phyloP scores from a whole-genome alignment of 1,139 yeast genomes.

The Kodamaea ohmeri region DNA sequence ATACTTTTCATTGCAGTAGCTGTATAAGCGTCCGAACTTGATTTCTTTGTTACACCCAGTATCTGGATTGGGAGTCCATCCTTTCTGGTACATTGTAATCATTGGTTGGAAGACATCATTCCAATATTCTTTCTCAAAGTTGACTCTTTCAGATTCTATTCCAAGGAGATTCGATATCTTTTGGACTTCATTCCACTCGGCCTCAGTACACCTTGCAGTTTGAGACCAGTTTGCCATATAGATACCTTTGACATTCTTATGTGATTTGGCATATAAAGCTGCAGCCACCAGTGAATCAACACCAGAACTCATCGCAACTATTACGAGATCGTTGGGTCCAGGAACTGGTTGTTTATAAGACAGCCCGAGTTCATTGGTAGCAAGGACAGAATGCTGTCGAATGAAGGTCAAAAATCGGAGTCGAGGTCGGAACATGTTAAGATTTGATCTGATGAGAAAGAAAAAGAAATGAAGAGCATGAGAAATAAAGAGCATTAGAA shows the following conservation, averaged over 20 bases:
- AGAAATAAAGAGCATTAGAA: no score
- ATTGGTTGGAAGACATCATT: constrained; percentile 87
- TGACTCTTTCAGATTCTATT: constrained; percentile 73
- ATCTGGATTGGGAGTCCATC: constrained; percentile 94
- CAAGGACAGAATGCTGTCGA: neutral
- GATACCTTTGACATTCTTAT: constrained; percentile 65
- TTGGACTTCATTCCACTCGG: constrained; percentile 85
- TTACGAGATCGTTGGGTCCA: constrained; percentile 51
- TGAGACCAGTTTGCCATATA: constrained; percentile 94
- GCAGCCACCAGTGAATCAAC: constrained; percentile 95
- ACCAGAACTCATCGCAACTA: constrained; percentile 95
- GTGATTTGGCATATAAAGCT: constrained; percentile 54
- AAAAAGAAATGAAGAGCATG: no score
- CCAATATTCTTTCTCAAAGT: constrained; percentile 92
- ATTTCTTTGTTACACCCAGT: constrained; percentile 80
- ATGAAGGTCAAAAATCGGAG: neutral
- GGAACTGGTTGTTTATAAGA: constrained; percentile 44
- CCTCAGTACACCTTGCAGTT: constrained; percentile 70
- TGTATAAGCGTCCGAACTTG: constrained; percentile 77
- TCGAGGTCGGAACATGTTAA: neutral
- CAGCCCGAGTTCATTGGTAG: constrained; percentile 9
- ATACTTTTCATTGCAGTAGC: constrained; percentile 45
- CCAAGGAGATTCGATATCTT: constrained; percentile 55
- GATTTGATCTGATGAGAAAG: no score
- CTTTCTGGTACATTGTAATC: constrained; percentile 66